Percentiles rank a stretch among this genome's conserved stretches.
Conservation (phyloP, 257 asterid species). For the Plantago major region DNA sequence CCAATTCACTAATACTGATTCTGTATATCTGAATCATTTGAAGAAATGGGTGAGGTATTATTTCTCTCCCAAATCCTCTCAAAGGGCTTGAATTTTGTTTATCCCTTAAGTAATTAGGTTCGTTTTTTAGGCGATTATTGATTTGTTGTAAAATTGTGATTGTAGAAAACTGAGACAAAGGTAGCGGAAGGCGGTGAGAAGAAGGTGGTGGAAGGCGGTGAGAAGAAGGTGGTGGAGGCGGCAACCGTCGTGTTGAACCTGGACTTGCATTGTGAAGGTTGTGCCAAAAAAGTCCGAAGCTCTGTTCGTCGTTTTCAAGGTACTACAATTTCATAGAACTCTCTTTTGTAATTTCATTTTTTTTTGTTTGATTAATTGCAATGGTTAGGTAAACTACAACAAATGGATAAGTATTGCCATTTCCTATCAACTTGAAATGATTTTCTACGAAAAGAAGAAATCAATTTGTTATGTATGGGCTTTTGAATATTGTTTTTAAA, state of each 20-base stretch:
- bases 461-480: too few species aligned
- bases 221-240: constrained; percentile 34
- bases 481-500: too few species aligned
- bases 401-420: not conserved
- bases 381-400: not conserved
- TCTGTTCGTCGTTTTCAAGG: constrained; percentile 49
- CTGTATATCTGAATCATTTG: not conserved
- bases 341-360: not conserved
- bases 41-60: constrained; percentile 69
- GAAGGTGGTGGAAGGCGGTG: constrained; percentile 41
- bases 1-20: not conserved
- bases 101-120: too few species aligned
- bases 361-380: too few species aligned
- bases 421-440: not conserved
- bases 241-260: constrained; percentile 53
- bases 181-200: constrained; percentile 33
- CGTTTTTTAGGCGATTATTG: not conserved
- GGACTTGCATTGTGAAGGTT: constrained; percentile 91
- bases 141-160: not conserved
- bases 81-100: too few species aligned
- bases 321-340: constrained; percentile 12
- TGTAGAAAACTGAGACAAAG: constrained; percentile 47
- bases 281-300: constrained; percentile 87
- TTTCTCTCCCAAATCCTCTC: too few species aligned
- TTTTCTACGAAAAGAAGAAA: not conserved